A percentile compares a stretch with the other conserved stretches of the same genome.
These are phyloP conservation scores for Albugo candida DNA, from an alignment of 352 stramenopile genomes.

Conservation along the genomic window DNA sequence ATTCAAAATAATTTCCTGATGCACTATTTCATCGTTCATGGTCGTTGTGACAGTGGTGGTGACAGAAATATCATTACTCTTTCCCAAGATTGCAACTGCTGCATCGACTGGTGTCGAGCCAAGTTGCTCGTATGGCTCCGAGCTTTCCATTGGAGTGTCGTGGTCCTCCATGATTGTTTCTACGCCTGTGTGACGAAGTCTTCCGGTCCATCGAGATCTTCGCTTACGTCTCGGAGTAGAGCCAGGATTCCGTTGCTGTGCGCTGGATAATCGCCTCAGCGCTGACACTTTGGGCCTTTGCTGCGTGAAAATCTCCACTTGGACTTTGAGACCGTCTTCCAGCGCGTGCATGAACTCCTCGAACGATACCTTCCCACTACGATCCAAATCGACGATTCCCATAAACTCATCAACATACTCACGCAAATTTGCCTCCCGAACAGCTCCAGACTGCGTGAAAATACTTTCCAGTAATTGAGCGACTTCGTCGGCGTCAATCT, in stretches of 20 bases:
- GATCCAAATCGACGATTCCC: slow-evolving; percentile 40
- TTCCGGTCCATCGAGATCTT: background rate
- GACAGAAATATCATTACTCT: background rate
- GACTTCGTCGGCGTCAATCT: slow-evolving; percentile 65
- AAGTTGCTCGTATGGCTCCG: background rate
- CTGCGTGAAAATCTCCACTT: slow-evolving; percentile 33
- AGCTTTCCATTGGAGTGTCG: background rate
- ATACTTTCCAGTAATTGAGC: slow-evolving; percentile 55
- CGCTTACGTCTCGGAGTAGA: background rate
- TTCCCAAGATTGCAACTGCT: background rate
- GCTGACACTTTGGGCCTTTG: background rate
- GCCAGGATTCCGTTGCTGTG: background rate
- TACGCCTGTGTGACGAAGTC: background rate
- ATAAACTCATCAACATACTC: slow-evolving; percentile 61
- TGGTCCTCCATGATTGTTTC: background rate
- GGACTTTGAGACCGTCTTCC: slow-evolving; percentile 51
- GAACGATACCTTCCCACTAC: slow-evolving; percentile 52
- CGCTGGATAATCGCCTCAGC: background rate
- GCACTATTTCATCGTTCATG: background rate
- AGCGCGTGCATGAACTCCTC: slow-evolving; percentile 65
- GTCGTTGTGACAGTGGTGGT: background rate
- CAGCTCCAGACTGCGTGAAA: slow-evolving; percentile 38
- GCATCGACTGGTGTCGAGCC: background rate
- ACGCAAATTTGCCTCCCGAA: slow-evolving; percentile 48
- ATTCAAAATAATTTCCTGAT: background rate